These are phyloP conservation scores for Rhynchospora pubera DNA, from an alignment of 176 grass and related monocot genomes.

Conservation along the genomic window DNA sequence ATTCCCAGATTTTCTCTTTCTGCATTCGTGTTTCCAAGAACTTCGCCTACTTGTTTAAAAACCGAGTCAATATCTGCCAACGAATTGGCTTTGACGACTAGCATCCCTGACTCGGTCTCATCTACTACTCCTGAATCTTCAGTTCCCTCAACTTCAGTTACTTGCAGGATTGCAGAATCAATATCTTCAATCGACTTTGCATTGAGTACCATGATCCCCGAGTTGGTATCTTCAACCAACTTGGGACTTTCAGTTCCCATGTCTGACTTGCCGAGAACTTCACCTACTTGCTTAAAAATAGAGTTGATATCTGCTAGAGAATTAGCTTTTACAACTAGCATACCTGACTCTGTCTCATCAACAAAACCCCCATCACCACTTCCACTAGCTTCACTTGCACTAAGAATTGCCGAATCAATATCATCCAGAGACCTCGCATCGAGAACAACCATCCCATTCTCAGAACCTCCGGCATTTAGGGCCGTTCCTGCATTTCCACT, in stretches of 20 bases:
- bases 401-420: conserved; percentile 8
- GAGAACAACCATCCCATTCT: conserved; percentile 5
- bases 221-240: conserved; percentile 4
- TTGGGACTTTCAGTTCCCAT: background rate
- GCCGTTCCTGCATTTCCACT: conserved; percentile 12
- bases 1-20: conserved; percentile 5
- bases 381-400: conserved; percentile 7
- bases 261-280: conserved; percentile 21
- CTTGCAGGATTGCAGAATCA: conserved; percentile 14
- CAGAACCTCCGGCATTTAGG: background rate
- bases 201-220: background rate
- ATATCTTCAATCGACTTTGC: conserved; percentile 20
- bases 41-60: background rate
- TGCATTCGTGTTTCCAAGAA: background rate
- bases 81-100: conserved; percentile 12
- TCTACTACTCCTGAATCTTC: conserved; percentile 1
- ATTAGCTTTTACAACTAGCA: conserved; percentile 28
- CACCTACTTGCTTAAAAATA: conserved; percentile 25
- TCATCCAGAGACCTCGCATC: conserved; percentile 17
- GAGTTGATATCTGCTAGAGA: conserved; percentile 16
- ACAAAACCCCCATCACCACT: background rate
- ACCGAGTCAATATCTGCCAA: background rate
- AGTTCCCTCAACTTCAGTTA: conserved; percentile 1
- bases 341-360: conserved; percentile 7
- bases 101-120: background rate